A percentile compares a stretch with the other conserved stretches of the same genome.
Conservation (phyloP, 176 grass and related monocot species). For the Alopecurus myosuroides region DNA sequence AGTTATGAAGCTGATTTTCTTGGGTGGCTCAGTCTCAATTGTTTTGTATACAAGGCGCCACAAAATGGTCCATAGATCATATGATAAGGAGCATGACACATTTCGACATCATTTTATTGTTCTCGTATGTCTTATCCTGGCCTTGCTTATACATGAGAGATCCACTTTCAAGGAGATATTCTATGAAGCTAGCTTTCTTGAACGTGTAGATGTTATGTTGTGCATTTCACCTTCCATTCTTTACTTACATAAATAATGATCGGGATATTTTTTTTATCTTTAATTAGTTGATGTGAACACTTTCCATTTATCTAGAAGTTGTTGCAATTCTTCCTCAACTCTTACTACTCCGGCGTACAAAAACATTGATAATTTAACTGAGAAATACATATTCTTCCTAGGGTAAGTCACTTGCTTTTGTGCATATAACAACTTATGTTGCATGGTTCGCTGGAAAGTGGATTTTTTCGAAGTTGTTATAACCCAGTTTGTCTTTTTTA, state of each 20-base stretch:
- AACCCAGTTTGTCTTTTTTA: background rate
- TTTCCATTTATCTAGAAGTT: slow-evolving; percentile 68
- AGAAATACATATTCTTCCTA: slow-evolving; percentile 81
- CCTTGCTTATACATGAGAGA: slow-evolving; percentile 59
- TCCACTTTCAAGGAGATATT: slow-evolving; percentile 64
- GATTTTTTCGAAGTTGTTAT: background rate
- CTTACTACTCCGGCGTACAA: slow-evolving; percentile 59
- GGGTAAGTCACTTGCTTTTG: slow-evolving; percentile 41
- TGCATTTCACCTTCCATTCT: background rate
- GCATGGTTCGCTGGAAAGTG: background rate
- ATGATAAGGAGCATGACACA: slow-evolving; percentile 74
- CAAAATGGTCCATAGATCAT: slow-evolving; percentile 69
- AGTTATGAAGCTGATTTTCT: slow-evolving; percentile 66
- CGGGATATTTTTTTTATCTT: background rate
- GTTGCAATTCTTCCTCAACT: slow-evolving; percentile 83
- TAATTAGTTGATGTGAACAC: slow-evolving; percentile 58
- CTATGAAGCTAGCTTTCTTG: background rate
- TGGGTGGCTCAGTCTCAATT: slow-evolving; percentile 72
- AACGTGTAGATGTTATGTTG: background rate
- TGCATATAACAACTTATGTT: background rate
- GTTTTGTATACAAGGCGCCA: slow-evolving; percentile 75
- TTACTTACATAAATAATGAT: background rate
- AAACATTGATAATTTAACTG: slow-evolving; percentile 71
- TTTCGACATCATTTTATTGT: slow-evolving; percentile 66
- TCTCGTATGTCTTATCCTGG: slow-evolving; percentile 55